phyloP scores from a whole-genome alignment of 768 basidiomycete genomes.

The Auriscalpium microsporum region DNA sequence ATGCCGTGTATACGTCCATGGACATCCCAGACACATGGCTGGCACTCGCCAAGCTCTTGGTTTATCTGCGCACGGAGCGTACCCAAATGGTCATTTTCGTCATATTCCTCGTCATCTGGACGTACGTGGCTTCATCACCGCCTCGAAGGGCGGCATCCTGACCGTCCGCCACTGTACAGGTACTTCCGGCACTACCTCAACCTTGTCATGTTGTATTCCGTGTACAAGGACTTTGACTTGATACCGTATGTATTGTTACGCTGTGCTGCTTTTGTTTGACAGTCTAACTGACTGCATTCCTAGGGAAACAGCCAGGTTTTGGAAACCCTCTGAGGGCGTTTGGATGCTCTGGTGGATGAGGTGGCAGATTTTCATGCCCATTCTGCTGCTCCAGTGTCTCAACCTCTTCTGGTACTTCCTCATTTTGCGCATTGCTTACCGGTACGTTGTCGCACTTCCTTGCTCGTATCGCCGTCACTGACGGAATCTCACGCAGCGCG shows the following conservation, averaged over 20 bases:
- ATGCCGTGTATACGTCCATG: slow-evolving; percentile 93
- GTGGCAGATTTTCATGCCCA: slow-evolving; percentile 69
- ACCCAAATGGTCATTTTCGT: slow-evolving; percentile 57
- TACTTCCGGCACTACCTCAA: slow-evolving; percentile 95
- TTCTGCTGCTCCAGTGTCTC: slow-evolving; percentile 69
- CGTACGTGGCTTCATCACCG: slow-evolving; percentile 43
- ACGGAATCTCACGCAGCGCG: slow-evolving; percentile 34
- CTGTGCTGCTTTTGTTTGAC: not conserved
- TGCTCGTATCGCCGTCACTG: not conserved
- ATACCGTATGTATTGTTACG: slow-evolving; percentile 51
- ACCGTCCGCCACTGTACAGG: slow-evolving; percentile 29
- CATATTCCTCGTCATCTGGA: slow-evolving; percentile 68
- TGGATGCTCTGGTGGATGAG: slow-evolving; percentile 76
- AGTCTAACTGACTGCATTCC: not conserved
- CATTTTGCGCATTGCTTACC: slow-evolving; percentile 66
- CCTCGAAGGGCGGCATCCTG: not conserved
- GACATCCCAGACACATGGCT: slow-evolving; percentile 88
- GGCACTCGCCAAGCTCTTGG: slow-evolving; percentile 81
- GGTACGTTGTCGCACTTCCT: slow-evolving; percentile 36
- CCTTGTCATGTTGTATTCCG: slow-evolving; percentile 77
- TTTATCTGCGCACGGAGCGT: slow-evolving; percentile 69
- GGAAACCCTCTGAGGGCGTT: slow-evolving; percentile 52
- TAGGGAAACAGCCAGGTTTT: slow-evolving; percentile 48
- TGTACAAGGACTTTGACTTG: slow-evolving; percentile 69
- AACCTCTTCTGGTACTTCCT: slow-evolving; percentile 93